These are phyloP conservation scores for Colletotrichum salicis DNA, from an alignment of 2,329 filamentous ascomycete genomes.

Conservation along the genomic window DNA sequence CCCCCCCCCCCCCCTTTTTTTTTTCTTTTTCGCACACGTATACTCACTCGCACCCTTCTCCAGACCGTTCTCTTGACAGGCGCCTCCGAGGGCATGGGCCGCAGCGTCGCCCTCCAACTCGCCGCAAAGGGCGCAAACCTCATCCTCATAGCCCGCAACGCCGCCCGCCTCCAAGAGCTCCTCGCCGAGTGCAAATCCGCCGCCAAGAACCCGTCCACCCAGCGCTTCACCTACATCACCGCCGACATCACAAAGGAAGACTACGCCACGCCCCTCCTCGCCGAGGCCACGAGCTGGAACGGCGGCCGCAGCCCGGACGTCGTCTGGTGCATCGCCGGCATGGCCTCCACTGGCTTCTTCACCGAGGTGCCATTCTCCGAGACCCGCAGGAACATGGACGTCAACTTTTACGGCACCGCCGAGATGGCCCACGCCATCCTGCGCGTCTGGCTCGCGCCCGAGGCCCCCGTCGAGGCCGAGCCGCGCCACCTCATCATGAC, in stretches of 20 bases:
- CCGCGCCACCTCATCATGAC: conserved; percentile 90
- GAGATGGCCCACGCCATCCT: conserved; percentile 88
- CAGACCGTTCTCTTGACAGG: conserved; percentile 92
- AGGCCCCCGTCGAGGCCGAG: conserved; percentile 55
- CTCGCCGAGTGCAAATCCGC: conserved; percentile 72
- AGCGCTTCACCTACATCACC: conserved; percentile 85
- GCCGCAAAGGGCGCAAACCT: conserved; percentile 86
- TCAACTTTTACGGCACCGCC: conserved; percentile 88
- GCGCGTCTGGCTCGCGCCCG: conserved; percentile 74
- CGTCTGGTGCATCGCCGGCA: conserved; percentile 90
- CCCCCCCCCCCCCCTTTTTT: too few relatives aligned
- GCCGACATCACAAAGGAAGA: conserved; percentile 80
- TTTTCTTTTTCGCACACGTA: neutral
- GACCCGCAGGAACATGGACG: conserved; percentile 84
- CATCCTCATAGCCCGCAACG: conserved; percentile 83
- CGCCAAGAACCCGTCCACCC: conserved; percentile 71
- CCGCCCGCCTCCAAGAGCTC: conserved; percentile 74
- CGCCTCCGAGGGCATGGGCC: conserved; percentile 92
- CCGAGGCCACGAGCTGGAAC: conserved; percentile 83
- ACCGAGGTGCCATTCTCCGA: conserved; percentile 75
- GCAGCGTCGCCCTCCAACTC: conserved; percentile 77
- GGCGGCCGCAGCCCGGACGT: conserved; percentile 78
- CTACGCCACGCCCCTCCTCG: conserved; percentile 77
- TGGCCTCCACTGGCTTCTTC: conserved; percentile 79
- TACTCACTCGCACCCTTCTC: neutral